Evolutionary conservation across 2,329 filamentous ascomycete species (phyloP), one percentile per base, ranked within the genome.

Genomic region (Phaeophleospora eucalypticola): DNA sequence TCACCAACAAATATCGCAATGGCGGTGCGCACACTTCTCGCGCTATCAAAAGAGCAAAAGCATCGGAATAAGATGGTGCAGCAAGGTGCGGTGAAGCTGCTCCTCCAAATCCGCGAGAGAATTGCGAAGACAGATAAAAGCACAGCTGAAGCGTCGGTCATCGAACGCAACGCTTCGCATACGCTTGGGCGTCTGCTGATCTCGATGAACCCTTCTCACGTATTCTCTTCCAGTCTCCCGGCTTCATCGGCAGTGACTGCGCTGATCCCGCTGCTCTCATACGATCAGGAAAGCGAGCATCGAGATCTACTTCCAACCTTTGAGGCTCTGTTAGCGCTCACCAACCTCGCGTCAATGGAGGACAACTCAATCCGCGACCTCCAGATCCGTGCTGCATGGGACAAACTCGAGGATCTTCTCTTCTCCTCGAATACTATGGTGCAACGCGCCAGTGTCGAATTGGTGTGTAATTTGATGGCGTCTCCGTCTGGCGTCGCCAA

Each of bases 381-480:
- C 14, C 90, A 95, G 41, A 81, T 95, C 29, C 81, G 86, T 8
- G 45, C 73, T 3, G 81, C 84, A 1, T 95, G 88, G 80, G 65
- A 81, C 1, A 80, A 81, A 16, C 77, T 95, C 36, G 93, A 97
- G 65, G 89, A 96, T 56, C 73, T 97, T 1, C 76, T 97, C 0
- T 78, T 97, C 1, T 85, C 82, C 12, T 79, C 80, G 36, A 93
- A 95, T 64, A 69, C 75, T 1, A 77, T 86, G 54, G 79, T 98
- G 15, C 84, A 86, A 46, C 87, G 91, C 41, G 91, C 91, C 0
- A 81, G 88, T 0, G 87, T 88, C 19, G 90, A 98, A 66, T 77
- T 98, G 2, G 76, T 96, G 17, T 98, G 93, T 71, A 98, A 98
- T 61, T 76, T 98, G 14, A 85, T 88, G 63, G 83, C 85, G 46